A percentile compares a stretch with the other conserved stretches of the same genome.
These are phyloP conservation scores for Lactuca sativa DNA, from an alignment of 129 eudicot species.

Conservation along the genomic window DNA sequence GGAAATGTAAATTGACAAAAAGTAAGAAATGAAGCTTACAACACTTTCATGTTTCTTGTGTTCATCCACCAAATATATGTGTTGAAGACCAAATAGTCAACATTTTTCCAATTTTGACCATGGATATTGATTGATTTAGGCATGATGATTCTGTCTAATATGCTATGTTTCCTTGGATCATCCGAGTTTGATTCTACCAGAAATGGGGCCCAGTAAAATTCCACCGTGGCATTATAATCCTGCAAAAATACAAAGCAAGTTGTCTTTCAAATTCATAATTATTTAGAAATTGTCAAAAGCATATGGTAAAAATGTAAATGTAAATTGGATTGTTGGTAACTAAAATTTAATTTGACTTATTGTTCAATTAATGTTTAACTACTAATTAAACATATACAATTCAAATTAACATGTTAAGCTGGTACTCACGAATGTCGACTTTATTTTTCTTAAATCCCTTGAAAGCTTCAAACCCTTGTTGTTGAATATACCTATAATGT, in stretches of 20 bases:
- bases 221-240: conserved; percentile 95
- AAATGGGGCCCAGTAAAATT: conserved; percentile 96
- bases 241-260: conserved; percentile 20
- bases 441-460: no score
- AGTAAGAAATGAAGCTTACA: conserved; percentile 46
- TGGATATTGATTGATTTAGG: conserved; percentile 76
- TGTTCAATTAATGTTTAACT: no score
- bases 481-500: no score
- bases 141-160: conserved; percentile 77
- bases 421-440: no score
- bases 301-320: no score
- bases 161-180: conserved; percentile 76
- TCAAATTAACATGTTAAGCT: no score
- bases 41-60: conserved; percentile 69
- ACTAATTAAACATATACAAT: no score
- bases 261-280: not conserved
- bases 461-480: no score
- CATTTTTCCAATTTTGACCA: conserved; percentile 74
- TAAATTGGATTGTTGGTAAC: no score
- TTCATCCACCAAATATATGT: conserved; percentile 99
- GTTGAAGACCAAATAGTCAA: conserved; percentile 76
- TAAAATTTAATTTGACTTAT: no score
- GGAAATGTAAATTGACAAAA: not conserved
- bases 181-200: conserved; percentile 92
- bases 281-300: no score